Conservation (phyloP, 495 filamentous ascomycete species). For the Cercophora newfieldiana region DNA sequence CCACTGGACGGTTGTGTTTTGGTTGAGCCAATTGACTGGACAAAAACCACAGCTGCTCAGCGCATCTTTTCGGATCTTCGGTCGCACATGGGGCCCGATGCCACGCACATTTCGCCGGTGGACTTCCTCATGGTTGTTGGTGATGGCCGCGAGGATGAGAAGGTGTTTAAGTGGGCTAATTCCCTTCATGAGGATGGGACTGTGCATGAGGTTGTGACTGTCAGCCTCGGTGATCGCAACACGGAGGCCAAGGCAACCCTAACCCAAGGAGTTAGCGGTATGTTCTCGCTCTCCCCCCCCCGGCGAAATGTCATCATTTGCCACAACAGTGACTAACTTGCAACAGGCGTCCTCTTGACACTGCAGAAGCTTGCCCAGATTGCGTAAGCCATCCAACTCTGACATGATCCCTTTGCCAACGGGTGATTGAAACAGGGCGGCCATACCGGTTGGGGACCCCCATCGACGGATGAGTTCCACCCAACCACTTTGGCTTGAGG, state of each 20-base stretch:
- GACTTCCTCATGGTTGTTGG: constrained; percentile 87
- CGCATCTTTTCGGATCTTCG: constrained; percentile 64
- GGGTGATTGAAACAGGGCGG: background rate
- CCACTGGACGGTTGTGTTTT: constrained; percentile 74
- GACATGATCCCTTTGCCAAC: background rate
- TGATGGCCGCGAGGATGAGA: constrained; percentile 88
- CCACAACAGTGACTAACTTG: constrained; percentile 5
- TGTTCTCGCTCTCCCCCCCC: constrained; percentile 24
- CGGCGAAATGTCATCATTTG: background rate
- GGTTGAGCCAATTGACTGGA: constrained; percentile 78
- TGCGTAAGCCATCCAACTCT: constrained; percentile 20
- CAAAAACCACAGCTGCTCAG: constrained; percentile 77
- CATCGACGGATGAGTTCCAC: background rate
- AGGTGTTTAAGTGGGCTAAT: constrained; percentile 92
- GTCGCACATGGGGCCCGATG: constrained; percentile 37
- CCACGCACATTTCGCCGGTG: constrained; percentile 48
- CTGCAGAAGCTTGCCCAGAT: constrained; percentile 43
- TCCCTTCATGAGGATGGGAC: constrained; percentile 53
- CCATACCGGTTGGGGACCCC: background rate
- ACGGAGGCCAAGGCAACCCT: constrained; percentile 83
- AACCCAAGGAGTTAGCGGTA: constrained; percentile 87
- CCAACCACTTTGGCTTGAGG: background rate
- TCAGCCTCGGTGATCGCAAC: constrained; percentile 79
- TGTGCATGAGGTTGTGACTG: constrained; percentile 72
- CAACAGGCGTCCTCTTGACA: constrained; percentile 45